Evolutionary conservation across 495 filamentous ascomycete species (phyloP), one percentile per base, ranked within the genome.

Genomic region (Neurospora sp.): DNA sequence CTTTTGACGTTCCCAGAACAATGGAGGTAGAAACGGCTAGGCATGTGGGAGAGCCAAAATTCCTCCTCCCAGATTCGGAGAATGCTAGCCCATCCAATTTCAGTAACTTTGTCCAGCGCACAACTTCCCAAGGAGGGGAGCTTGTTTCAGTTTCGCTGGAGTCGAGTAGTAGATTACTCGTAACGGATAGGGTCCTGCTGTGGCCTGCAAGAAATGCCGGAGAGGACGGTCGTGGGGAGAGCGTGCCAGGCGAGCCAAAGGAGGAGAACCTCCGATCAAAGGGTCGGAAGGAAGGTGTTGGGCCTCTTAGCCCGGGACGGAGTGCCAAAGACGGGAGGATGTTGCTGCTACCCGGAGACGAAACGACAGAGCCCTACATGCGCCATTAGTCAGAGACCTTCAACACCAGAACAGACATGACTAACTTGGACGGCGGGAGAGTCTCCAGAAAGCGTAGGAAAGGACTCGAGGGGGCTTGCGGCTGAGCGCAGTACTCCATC

Each of bases 211-310:
- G 84, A 74, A 96, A 91, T 48, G 91, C 93, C 20, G 96, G 96
- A 31, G 96, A 97, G 6, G 87, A 85, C 20, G 91, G 84, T 61
- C 94, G 87, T 31, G 92, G 89, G 39, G 90, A 88, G 87, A 79
- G 76, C 40, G 79, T 72, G 65, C 80, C 81, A 10, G 84, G 82
- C 1, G 91, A 88, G 22, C 90, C 88, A 73, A 94, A 91, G 37
- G 96, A 94, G 77, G 96, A 92, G 82, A 98, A 98, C 31, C 96
- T 89, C 75, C 94, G 88, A 76, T 98, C 96, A 78, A 99, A 99
- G 10, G 96, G 96, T 77, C 94, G 87, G 74, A 97, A 90, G 14
- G 93, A 93, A 9, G 92, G 93, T 22, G 91, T 93, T 18, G 91
- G 92, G 68, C 85, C 87, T 72, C 78, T 78, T 2, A 87, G 70